Conservation (phyloP, 2,329 filamentous ascomycete species). For the Colletotrichum tofieldiae region DNA sequence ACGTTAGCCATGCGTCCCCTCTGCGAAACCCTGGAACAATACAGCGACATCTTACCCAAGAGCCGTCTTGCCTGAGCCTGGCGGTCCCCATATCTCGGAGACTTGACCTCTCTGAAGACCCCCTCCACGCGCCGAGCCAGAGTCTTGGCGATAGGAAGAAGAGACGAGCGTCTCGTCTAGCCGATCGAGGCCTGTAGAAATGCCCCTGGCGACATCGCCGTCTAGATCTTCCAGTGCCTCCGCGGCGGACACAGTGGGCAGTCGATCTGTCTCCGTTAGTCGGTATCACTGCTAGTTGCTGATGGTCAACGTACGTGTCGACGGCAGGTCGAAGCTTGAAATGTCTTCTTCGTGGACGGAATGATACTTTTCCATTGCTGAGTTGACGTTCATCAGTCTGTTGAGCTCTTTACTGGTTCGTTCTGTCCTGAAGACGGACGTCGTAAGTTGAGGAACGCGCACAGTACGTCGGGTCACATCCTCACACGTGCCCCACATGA, state of each 20-base stretch:
- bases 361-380: slow-evolving; percentile 58
- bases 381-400: slow-evolving; percentile 1
- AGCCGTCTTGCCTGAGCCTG: slow-evolving; percentile 87
- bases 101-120: slow-evolving; percentile 82
- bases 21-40: slow-evolving; percentile 29
- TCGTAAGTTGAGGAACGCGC: not conserved
- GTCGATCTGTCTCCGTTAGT: slow-evolving; percentile 71
- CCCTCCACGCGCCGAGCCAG: slow-evolving; percentile 56
- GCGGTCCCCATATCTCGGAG: slow-evolving; percentile 90
- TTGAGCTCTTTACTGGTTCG: not conserved
- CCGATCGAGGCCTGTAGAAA: slow-evolving; percentile 70
- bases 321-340: slow-evolving; percentile 71
- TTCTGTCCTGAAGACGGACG: not conserved
- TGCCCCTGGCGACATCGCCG: slow-evolving; percentile 62
- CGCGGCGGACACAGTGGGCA: slow-evolving; percentile 84
- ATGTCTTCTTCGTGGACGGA: slow-evolving; percentile 73
- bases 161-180: slow-evolving; percentile 67
- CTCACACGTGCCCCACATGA: slow-evolving; percentile 19
- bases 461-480: slow-evolving; percentile 27
- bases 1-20: slow-evolving; percentile 32
- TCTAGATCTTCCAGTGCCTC: slow-evolving; percentile 77
- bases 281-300: slow-evolving; percentile 18
- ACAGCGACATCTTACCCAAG: slow-evolving; percentile 74
- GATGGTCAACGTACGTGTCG: slow-evolving; percentile 63
- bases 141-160: slow-evolving; percentile 35